These are phyloP conservation scores for Aureobasidium sp. DNA, from an alignment of 2,329 filamentous ascomycete species.

Conservation along the genomic window DNA sequence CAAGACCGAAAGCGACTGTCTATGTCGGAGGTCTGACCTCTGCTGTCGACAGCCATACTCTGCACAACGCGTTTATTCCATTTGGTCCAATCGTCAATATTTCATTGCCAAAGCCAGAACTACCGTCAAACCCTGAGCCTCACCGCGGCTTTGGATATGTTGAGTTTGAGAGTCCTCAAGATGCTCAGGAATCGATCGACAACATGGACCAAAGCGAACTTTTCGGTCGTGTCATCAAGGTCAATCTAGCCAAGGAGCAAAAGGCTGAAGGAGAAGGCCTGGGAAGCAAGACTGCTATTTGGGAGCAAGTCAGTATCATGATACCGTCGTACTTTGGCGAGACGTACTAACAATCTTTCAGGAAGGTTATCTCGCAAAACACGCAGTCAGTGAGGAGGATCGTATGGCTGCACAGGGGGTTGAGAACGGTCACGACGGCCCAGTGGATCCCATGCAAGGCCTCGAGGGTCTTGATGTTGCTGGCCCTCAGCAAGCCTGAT, in stretches of 20 bases:
- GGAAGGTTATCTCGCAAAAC: constrained; percentile 89
- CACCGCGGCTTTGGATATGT: constrained; percentile 96
- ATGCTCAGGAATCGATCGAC: constrained; percentile 92
- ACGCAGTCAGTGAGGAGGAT: constrained; percentile 79
- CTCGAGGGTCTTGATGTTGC: constrained; percentile 89
- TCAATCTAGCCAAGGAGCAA: constrained; percentile 83
- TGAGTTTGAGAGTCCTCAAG: constrained; percentile 78
- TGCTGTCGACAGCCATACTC: constrained; percentile 63
- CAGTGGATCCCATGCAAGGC: constrained; percentile 89
- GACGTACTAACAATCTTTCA: constrained; percentile 34
- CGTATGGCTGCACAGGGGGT: constrained; percentile 48
- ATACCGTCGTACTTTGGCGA: background rate
- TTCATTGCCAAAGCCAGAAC: constrained; percentile 79
- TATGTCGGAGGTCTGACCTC: constrained; percentile 86
- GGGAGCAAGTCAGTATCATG: constrained; percentile 75
- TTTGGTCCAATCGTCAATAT: constrained; percentile 95
- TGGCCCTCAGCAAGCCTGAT: constrained; percentile 71
- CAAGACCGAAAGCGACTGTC: constrained; percentile 82
- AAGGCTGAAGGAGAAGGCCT: constrained; percentile 83
- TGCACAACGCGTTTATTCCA: constrained; percentile 89
- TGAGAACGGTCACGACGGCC: constrained; percentile 43
- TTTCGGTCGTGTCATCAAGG: constrained; percentile 85
- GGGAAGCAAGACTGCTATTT: constrained; percentile 87
- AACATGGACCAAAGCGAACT: constrained; percentile 98
- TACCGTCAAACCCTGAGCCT: constrained; percentile 66